phyloP scores from a whole-genome alignment of 495 filamentous ascomycete species.

The Astrothelium subdiscretum region DNA sequence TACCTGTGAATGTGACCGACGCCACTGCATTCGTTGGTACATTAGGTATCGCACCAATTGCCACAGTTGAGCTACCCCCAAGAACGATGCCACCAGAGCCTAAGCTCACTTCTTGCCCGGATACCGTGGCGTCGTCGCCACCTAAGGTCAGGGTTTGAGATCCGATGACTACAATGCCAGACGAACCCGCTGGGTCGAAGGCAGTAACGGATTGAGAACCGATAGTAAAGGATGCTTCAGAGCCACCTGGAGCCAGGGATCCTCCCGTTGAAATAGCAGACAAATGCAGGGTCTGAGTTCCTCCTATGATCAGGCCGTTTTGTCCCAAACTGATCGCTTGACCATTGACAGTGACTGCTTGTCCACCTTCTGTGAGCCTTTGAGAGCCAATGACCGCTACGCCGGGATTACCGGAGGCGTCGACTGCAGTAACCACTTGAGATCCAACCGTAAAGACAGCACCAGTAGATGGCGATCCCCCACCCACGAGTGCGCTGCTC shows the following conservation, averaged over 20 bases:
- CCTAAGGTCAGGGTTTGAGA: conserved; percentile 6
- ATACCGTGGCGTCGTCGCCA: conserved; percentile 6
- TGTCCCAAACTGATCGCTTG: background rate
- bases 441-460: background rate
- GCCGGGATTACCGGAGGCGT: background rate
- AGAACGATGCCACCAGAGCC: conserved; percentile 2
- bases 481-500: background rate
- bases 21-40: background rate
- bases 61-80: conserved; percentile 4
- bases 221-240: background rate
- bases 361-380: background rate
- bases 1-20: background rate
- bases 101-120: conserved; percentile 7
- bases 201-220: background rate
- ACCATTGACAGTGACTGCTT: background rate
- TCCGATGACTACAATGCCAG: background rate
- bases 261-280: background rate
- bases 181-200: background rate
- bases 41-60: background rate
- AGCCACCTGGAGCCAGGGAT: background rate
- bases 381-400: conserved; percentile 2
- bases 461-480: background rate
- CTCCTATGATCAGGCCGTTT: background rate
- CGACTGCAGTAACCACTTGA: background rate
- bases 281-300: background rate